A percentile compares a stretch with the other conserved stretches of the same genome.
phyloP scores from a whole-genome alignment of 805 yeast species.

The Zygosaccharomyces pseudorouxii region DNA sequence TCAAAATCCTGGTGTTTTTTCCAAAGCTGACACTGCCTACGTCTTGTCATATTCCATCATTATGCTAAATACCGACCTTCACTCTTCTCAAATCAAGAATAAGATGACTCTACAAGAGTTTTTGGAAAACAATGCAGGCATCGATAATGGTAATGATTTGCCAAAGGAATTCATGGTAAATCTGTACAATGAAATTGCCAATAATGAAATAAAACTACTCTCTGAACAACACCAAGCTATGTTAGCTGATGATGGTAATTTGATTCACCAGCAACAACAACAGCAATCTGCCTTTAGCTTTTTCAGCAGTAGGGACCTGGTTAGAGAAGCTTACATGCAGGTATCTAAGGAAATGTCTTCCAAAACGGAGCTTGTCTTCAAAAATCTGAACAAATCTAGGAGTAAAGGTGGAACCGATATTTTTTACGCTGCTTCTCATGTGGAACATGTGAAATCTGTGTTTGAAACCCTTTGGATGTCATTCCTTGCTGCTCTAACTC shows the following conservation, averaged over 20 bases:
- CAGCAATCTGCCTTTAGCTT: conserved; percentile 46
- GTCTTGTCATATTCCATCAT: conserved; percentile 88
- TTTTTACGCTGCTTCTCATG: conserved; percentile 78
- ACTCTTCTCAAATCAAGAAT: conserved; percentile 77
- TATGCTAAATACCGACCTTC: conserved; percentile 91
- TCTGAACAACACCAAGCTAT: conserved; percentile 94
- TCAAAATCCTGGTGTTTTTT: conserved; percentile 83
- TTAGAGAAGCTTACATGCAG: conserved; percentile 80
- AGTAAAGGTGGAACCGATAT: conserved; percentile 42
- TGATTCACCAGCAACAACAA: conserved; percentile 35
- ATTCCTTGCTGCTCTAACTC: conserved; percentile 86
- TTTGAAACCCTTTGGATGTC: conserved; percentile 98
- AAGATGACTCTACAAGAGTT: conserved; percentile 89
- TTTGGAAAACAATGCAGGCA: conserved; percentile 80
- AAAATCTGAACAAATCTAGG: conserved; percentile 51
- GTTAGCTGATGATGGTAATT: conserved; percentile 54
- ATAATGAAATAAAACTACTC: conserved; percentile 81
- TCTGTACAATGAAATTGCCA: conserved; percentile 72
- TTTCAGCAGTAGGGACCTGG: conserved; percentile 66
- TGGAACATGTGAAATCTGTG: conserved; percentile 87
- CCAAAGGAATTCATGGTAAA: conserved; percentile 66
- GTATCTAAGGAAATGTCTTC: conserved; percentile 89
- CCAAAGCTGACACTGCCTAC: conserved; percentile 92
- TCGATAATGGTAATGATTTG: conserved; percentile 84
- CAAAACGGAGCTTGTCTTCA: conserved; percentile 81